A percentile compares a stretch with the other conserved stretches of the same genome.
Conservation (phyloP, 306 rosid species). For the peach (Prunus persica) region DNA sequence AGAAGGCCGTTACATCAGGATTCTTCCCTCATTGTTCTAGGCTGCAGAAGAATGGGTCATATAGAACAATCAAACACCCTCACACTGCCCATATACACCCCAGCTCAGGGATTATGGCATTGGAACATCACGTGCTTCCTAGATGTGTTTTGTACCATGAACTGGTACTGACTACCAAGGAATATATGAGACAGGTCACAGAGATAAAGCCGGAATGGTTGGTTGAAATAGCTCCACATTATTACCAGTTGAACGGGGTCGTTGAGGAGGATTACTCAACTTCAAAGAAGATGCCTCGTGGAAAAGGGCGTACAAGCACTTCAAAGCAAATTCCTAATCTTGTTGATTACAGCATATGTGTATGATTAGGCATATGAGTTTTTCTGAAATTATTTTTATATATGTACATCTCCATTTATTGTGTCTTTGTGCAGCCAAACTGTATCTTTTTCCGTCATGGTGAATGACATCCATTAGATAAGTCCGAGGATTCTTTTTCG, state of each 20-base stretch:
- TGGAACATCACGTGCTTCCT: slow-evolving; percentile 52
- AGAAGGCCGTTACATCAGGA: slow-evolving; percentile 80
- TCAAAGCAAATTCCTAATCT: background rate
- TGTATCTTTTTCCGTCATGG: no score
- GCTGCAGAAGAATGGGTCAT: slow-evolving; percentile 76
- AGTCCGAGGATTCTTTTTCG: no score
- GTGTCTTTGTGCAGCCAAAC: no score
- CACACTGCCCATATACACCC: slow-evolving; percentile 91
- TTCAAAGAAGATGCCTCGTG: slow-evolving; percentile 64
- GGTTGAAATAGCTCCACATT: slow-evolving; percentile 91
- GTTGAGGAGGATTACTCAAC: slow-evolving; percentile 42
- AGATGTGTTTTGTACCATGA: slow-evolving; percentile 89
- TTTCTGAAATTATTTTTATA: no score
- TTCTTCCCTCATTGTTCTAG: slow-evolving; percentile 77
- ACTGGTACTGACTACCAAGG: slow-evolving; percentile 82
- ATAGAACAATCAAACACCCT: slow-evolving; percentile 63
- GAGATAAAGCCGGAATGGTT: slow-evolving; percentile 90
- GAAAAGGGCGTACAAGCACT: slow-evolving; percentile 32
- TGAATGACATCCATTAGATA: no score
- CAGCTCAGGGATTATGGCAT: slow-evolving; percentile 62
- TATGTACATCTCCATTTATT: no score
- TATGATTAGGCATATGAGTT: no score
- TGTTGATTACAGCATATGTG: no score
- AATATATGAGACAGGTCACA: slow-evolving; percentile 86
- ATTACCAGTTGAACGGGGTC: slow-evolving; percentile 76